A percentile compares a stretch with the other conserved stretches of the same genome.
phyloP scores from a whole-genome alignment of 2,329 filamentous ascomycete species.

The Microcera coccophila region DNA sequence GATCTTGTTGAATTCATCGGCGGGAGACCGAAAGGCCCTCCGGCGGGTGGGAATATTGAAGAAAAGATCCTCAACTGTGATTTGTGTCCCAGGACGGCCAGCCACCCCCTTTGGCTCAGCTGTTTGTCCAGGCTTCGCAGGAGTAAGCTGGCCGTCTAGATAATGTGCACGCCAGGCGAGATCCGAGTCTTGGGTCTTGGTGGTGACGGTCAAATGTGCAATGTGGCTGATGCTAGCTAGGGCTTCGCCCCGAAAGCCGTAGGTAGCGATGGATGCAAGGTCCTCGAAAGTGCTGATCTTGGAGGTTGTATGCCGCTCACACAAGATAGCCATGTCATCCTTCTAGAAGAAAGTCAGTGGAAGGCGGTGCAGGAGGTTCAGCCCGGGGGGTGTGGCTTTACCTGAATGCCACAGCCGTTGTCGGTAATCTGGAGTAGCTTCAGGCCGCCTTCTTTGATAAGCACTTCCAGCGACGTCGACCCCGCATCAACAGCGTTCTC shows the following conservation, averaged over 20 bases:
- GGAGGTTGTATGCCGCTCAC: conserved; percentile 93
- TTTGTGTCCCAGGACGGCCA: conserved; percentile 85
- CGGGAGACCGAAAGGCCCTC: conserved; percentile 82
- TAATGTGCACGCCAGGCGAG: conserved; percentile 91
- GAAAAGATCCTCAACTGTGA: conserved; percentile 94
- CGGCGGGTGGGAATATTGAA: conserved; percentile 91
- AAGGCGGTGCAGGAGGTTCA: neutral
- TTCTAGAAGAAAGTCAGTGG: conserved; percentile 50
- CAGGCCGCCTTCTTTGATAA: conserved; percentile 91
- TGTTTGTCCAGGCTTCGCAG: conserved; percentile 82
- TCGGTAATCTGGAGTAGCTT: conserved; percentile 96
- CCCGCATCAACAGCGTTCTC: conserved; percentile 98
- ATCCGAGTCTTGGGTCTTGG: conserved; percentile 81
- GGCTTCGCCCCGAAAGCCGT: conserved; percentile 96
- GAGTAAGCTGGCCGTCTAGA: conserved; percentile 72
- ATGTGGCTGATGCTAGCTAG: conserved; percentile 98
- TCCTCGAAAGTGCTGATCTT: conserved; percentile 95
- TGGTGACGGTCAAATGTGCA: conserved; percentile 90
- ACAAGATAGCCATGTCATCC: conserved; percentile 87
- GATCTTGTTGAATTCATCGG: conserved; percentile 97
- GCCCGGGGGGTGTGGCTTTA: conserved; percentile 35
- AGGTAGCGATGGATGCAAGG: conserved; percentile 82
- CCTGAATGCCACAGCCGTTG: conserved; percentile 93
- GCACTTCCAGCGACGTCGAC: conserved; percentile 81
- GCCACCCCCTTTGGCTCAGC: conserved; percentile 84